Evolutionary conservation across 2,329 filamentous ascomycete genomes (phyloP), one percentile per base, ranked within the genome.

Genomic region (Diaporthe citriasiana): DNA sequence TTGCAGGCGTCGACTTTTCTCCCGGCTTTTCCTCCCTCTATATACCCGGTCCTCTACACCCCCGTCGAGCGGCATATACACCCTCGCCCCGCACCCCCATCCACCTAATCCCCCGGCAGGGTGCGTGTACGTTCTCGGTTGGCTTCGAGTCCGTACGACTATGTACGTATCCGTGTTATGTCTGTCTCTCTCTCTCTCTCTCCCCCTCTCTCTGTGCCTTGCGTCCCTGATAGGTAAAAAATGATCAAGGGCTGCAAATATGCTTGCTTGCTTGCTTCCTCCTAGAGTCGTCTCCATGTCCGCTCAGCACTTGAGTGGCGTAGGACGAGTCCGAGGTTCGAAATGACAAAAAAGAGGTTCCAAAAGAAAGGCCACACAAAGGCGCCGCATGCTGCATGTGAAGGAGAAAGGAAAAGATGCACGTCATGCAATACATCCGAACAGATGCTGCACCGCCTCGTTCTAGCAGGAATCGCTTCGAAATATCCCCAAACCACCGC

Each of bases 401-500:
- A 25, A 72, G 27, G n/a, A 25, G 30, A 69, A 33, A 57, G 42
- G 35, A 60, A 66, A 59, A 55, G 27, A 33, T 63, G 57, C 35
- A 40, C n/a, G 57, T 59, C 65, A 38, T 45, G 72, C 72, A 68
- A 12, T 38, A 25, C 47, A 13, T 25, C 47, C 33, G 63, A 53
- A n/a, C 33, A 68, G 33, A 53, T 68, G 63, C 57, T 68, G 63
- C 38, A 45, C 33, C n/a, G 50, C 55, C 33, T 30, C 25, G 17
- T 35, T 40, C 51, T 19, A 38, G 38, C 63, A 57, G 42, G 27
- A 71, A 59, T 33, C 33, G 53, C 68, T 63, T 51, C 50, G n/a
- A 73, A 75, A 47, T n/a, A 73, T 59, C 74, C 51, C 71, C 74
- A 75, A 75, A 17, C 74, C 72, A 45, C 42, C 50, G 38, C 47